Evolutionary conservation across 768 basidiomycete species (phyloP), one percentile per base, ranked within the genome.

Genomic region (Gelatoporia subvermispora): DNA sequence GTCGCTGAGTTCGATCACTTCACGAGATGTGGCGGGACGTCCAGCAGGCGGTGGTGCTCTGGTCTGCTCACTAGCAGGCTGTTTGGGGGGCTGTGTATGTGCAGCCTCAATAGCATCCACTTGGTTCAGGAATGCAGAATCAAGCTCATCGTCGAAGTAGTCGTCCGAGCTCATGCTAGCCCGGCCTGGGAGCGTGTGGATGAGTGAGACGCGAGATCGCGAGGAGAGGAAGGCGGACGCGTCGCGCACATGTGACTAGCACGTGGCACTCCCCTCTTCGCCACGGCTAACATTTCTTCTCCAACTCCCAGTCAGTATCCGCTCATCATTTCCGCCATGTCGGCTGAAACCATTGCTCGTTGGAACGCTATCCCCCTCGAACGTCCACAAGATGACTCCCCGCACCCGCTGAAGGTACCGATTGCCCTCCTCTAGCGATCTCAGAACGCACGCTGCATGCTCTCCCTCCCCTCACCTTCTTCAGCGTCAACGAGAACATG

Each of bases 41-140:
- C 40, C 48, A 17, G 55, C 11, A 3, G 53, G 54, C 9, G 51
- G 50, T 22, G 59, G 55, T 51, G 47, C 54, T 49, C 47, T 63
- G 54, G 25, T 48, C 51, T 24, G 49, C 43, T 34, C 42, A 47
- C 48, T 47, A 50, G 60, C 53, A 54, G 44, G 51, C 41, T 43
- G 28, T 31, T 56, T 46, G 16, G 60, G 35, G 34, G 64, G 55
- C 55, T 55, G 38, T 41, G 52, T 49, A 59, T 79, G 73, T 15
- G 78, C 74, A 9, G 84, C 81, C 67, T 91, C 87, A 39, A 92
- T 82, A 17, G 78, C 74, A 59, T 87, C 83, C 20, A 91, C 72
- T 58, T 85, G 74, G 34, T 74, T 66, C 7, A 88, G 59, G 3
- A 78, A 74, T 31, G 74, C 77, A 38, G 76, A 75, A 64, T 88